Evolutionary conservation across 2,329 filamentous ascomycete species (phyloP).

Genomic region (Chaetomiaceae sp.): DNA sequence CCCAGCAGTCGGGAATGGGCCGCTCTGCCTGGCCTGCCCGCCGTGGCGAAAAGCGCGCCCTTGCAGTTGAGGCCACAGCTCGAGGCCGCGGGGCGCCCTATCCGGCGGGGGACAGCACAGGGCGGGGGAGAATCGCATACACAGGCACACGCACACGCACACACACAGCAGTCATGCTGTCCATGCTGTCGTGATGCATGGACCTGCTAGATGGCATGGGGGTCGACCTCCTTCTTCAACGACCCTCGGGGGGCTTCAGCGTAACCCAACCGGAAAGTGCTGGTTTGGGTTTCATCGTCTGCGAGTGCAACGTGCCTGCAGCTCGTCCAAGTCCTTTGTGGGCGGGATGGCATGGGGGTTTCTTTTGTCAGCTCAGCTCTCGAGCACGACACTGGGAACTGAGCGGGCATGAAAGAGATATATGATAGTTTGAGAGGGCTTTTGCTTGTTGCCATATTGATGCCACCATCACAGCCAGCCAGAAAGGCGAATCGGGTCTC

Average conservation of each 20-base stretch:
- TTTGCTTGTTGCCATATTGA: background rate
- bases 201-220: conserved; percentile 5
- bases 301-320: conserved; percentile 16
- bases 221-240: background rate
- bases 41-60: conserved; percentile 9
- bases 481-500: conserved; percentile 19
- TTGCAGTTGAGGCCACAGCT: conserved; percentile 18
- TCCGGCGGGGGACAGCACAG: background rate
- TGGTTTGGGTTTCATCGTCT: conserved; percentile 16
- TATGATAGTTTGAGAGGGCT: background rate
- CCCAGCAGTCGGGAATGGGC: conserved; percentile 17
- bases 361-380: background rate
- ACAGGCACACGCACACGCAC: no score
- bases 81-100: conserved; percentile 14
- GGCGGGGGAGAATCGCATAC: no score
- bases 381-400: background rate
- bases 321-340: background rate
- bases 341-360: conserved; percentile 5
- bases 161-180: no score
- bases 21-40: conserved; percentile 14
- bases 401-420: background rate
- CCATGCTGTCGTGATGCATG: conserved; percentile 9
- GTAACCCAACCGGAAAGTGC: conserved; percentile 15
- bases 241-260: conserved; percentile 11
- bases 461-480: background rate